These are phyloP conservation scores for Hermanozyma aechmeae DNA, from an alignment of 805 yeast genomes.

Conservation along the genomic window DNA sequence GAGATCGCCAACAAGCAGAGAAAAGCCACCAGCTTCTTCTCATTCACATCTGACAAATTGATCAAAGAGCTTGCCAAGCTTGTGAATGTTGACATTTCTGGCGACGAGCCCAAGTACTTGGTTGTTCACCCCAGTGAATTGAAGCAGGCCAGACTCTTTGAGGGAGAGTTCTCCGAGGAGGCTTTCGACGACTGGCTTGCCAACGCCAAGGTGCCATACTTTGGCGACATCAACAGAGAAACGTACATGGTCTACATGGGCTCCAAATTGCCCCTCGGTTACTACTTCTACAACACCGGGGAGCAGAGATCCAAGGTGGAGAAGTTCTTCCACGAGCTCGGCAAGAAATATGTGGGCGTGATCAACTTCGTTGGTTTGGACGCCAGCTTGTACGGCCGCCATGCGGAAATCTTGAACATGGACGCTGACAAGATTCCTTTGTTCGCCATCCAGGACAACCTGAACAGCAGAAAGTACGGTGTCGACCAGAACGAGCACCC, in stretches of 20 bases:
- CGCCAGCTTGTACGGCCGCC: slow-evolving; percentile 71
- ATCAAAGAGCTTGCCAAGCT: slow-evolving; percentile 30
- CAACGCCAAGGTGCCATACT: slow-evolving; percentile 66
- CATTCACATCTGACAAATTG: slow-evolving; percentile 32
- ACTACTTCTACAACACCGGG: slow-evolving; percentile 69
- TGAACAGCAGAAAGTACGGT: slow-evolving; percentile 67
- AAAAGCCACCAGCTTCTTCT: slow-evolving; percentile 55
- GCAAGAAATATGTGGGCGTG: slow-evolving; percentile 69
- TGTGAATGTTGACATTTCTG: slow-evolving; percentile 14
- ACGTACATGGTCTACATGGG: slow-evolving; percentile 70
- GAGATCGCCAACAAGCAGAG: slow-evolving; percentile 55
- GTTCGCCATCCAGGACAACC: slow-evolving; percentile 74
- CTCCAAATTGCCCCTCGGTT: slow-evolving; percentile 71
- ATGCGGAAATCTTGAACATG: slow-evolving; percentile 80
- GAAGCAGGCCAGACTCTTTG: slow-evolving; percentile 39
- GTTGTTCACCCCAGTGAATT: slow-evolving; percentile 38
- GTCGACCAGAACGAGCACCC: slow-evolving; percentile 49
- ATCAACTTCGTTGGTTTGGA: slow-evolving; percentile 85
- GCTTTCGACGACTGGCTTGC: slow-evolving; percentile 40
- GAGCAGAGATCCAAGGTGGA: slow-evolving; percentile 55
- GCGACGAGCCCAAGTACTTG: slow-evolving; percentile 29
- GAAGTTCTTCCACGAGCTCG: slow-evolving; percentile 48
- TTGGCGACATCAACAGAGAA: slow-evolving; percentile 79
- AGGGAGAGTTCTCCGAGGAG: slow-evolving; percentile 21
- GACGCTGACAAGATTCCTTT: slow-evolving; percentile 75